Evolutionary conservation across 371 early-diverging fungal species (phyloP).

Genomic region (Cokeromyces recurvatus): DNA sequence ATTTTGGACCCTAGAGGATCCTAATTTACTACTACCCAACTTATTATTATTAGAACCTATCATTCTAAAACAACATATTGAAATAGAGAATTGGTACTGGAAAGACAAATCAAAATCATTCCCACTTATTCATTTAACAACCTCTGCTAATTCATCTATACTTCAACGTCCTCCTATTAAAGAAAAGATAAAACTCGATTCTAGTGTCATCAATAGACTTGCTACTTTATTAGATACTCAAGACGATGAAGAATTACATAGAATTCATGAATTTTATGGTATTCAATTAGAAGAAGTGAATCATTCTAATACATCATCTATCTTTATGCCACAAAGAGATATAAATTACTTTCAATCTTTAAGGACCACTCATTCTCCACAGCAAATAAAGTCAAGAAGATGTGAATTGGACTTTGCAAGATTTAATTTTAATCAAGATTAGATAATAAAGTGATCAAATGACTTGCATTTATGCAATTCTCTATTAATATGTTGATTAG

Average conservation of each 20-base stretch:
- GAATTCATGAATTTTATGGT: no score
- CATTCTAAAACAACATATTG: no score
- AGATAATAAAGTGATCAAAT: slow-evolving; percentile 6
- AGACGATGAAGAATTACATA: not conserved
- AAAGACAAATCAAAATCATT: slow-evolving; percentile 7
- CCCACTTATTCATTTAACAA: not conserved
- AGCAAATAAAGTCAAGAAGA: not conserved
- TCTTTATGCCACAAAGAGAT: slow-evolving; percentile 2
- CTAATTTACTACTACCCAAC: no score
- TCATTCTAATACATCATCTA: no score
- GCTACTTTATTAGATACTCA: no score
- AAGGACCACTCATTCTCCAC: not conserved
- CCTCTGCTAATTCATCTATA: no score
- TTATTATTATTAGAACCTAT: no score
- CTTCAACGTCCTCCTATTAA: no score
- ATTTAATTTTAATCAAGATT: slow-evolving; percentile 5
- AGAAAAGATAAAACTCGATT: no score
- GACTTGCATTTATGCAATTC: slow-evolving; percentile 5
- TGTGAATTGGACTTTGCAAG: slow-evolving; percentile 4
- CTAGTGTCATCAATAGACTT: no score
- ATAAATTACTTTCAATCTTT: slow-evolving; percentile 1
- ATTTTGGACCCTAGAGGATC: no score
- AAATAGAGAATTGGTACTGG: slow-evolving; percentile 1
- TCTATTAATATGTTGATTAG: slow-evolving; percentile 7
- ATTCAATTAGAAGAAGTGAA: no score